phyloP scores from a whole-genome alignment of 768 basidiomycete species.

The Kwoniella dejecticola region DNA sequence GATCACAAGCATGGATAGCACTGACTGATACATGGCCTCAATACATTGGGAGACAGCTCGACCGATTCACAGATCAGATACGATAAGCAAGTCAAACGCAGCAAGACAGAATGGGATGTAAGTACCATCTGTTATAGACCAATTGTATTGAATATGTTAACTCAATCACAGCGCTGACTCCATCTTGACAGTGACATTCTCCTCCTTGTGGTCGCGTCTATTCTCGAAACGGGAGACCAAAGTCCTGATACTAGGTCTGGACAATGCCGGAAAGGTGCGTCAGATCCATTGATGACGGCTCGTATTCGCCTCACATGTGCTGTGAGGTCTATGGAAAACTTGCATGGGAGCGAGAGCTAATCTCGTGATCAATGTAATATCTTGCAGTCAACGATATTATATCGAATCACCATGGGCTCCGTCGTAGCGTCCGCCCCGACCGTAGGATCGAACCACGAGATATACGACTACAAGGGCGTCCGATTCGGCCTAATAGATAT shows the following conservation, averaged over 20 bases:
- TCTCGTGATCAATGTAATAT: too few species aligned
- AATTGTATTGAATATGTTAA: too few species aligned
- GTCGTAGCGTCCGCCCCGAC: conserved; percentile 55
- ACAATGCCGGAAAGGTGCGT: conserved; percentile 55
- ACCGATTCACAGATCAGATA: not conserved
- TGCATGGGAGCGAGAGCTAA: too few species aligned
- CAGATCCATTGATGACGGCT: too few species aligned
- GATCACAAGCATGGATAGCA: too few species aligned
- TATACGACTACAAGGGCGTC: conserved; percentile 56
- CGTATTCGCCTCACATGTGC: too few species aligned
- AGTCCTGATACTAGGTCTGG: conserved; percentile 54
- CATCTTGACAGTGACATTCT: conserved; percentile 48
- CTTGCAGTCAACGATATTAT: conserved; percentile 53
- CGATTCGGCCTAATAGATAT: conserved; percentile 55
- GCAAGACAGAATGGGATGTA: not conserved
- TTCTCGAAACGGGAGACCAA: conserved; percentile 54
- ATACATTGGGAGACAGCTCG: too few species aligned
- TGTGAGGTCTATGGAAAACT: too few species aligned
- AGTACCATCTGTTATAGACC: not conserved
- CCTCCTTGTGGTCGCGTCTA: conserved; percentile 50
- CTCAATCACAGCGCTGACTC: too few species aligned
- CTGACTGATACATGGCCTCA: too few species aligned
- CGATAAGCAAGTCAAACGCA: too few species aligned
- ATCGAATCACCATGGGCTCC: conserved; percentile 55
- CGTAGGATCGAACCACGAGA: conserved; percentile 55